phyloP scores from a whole-genome alignment of 352 stramenopile genomes.

The Aphanomyces astaci region DNA sequence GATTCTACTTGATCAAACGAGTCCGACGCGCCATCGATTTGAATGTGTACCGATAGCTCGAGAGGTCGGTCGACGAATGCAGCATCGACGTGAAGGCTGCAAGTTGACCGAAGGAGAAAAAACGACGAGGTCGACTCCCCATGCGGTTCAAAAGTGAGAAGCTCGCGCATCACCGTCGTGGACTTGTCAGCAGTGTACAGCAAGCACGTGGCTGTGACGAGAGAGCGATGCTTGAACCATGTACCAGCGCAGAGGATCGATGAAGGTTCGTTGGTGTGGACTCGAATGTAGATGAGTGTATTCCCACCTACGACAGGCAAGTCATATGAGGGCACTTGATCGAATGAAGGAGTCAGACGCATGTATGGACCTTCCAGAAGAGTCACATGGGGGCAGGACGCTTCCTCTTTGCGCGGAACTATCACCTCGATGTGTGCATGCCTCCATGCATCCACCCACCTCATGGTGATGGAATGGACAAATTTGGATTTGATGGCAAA shows the following conservation, averaged over 20 bases:
- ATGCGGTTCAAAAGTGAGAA: background rate
- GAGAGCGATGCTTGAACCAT: background rate
- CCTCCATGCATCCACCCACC: background rate
- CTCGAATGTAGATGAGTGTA: background rate
- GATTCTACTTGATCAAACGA: background rate
- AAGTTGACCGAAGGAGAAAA: background rate
- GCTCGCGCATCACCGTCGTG: background rate
- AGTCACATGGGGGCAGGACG: background rate
- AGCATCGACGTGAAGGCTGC: background rate
- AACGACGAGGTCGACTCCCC: background rate
- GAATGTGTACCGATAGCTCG: background rate
- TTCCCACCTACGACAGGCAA: background rate
- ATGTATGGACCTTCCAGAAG: background rate
- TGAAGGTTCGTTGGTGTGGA: background rate
- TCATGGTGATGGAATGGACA: background rate
- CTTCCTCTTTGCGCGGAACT: background rate
- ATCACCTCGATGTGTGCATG: background rate
- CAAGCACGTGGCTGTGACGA: background rate
- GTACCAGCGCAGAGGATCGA: background rate
- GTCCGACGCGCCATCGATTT: background rate
- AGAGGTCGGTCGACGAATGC: background rate
- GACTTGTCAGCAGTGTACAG: background rate
- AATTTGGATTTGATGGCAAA: background rate
- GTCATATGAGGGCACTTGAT: background rate
- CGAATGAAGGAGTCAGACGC: background rate